Conservation (phyloP, 352 stramenopile species). For the Discostella stelligera region DNA sequence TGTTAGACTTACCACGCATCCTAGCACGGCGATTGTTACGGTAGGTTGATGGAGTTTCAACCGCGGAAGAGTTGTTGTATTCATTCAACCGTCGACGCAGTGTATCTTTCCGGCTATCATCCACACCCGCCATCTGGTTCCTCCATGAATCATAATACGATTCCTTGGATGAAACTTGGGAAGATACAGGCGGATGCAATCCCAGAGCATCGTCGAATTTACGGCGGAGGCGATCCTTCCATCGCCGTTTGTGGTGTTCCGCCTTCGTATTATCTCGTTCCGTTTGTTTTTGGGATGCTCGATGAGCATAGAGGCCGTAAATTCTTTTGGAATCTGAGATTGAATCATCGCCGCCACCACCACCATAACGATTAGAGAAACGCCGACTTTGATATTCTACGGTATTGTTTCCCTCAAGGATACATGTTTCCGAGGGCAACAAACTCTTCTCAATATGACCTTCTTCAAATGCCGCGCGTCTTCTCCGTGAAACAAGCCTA, state of each 20-base stretch:
- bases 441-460: not conserved
- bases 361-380: not conserved
- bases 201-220: slow-evolving; percentile 38
- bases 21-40: slow-evolving; percentile 42
- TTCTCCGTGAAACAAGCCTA: not conserved
- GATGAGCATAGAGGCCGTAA: not conserved
- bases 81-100: slow-evolving; percentile 24
- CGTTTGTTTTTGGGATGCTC: not conserved
- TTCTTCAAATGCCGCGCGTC: not conserved
- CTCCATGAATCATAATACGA: slow-evolving; percentile 42
- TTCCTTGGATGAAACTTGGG: not conserved
- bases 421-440: not conserved
- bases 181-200: slow-evolving; percentile 8
- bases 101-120: slow-evolving; percentile 26
- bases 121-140: slow-evolving; percentile 19
- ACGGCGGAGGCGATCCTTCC: slow-evolving; percentile 36
- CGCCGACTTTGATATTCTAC: not conserved
- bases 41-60: slow-evolving; percentile 10
- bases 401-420: not conserved
- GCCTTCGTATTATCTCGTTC: not conserved
- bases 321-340: not conserved
- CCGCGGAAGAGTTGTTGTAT: not conserved
- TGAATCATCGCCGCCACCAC: not conserved
- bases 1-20: slow-evolving; percentile 17
- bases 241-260: slow-evolving; percentile 19